These are phyloP conservation scores for Boletus barrowsii DNA, from an alignment of 768 basidiomycete genomes.

Conservation along the genomic window DNA sequence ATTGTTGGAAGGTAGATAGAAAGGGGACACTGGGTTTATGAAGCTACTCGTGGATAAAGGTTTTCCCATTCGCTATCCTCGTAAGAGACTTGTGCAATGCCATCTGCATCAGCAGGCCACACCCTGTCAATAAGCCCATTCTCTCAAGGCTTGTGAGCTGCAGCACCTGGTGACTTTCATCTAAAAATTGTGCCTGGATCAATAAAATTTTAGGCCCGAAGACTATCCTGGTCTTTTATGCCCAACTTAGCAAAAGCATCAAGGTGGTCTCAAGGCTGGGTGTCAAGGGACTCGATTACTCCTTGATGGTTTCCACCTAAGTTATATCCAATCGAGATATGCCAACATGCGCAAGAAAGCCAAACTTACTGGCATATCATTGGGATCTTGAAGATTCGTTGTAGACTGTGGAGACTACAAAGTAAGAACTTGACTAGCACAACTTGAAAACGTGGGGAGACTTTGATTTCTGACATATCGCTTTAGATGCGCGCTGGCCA, in stretches of 20 bases:
- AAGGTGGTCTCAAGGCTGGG: slow-evolving; percentile 21
- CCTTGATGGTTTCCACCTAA: slow-evolving; percentile 1
- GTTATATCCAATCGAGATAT: not conserved
- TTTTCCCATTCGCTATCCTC: not conserved
- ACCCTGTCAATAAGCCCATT: slow-evolving; percentile 13
- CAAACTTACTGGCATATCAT: not conserved
- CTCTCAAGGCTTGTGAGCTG: slow-evolving; percentile 23
- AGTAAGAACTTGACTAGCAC: not conserved
- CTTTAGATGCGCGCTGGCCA: slow-evolving; percentile 21
- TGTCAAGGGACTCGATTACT: slow-evolving; percentile 19
- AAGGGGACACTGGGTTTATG: not conserved
- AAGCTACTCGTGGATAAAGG: not conserved
- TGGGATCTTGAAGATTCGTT: not conserved
- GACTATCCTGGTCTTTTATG: slow-evolving; percentile 19
- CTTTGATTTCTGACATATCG: slow-evolving; percentile 2
- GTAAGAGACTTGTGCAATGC: not conserved
- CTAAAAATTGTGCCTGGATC: slow-evolving; percentile 16
- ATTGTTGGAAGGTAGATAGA: not conserved
- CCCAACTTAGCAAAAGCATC: slow-evolving; percentile 21
- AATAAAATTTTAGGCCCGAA: slow-evolving; percentile 21
- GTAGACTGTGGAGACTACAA: not conserved
- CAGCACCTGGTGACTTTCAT: slow-evolving; percentile 7
- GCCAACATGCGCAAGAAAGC: not conserved
- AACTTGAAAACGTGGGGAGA: too few relatives aligned
- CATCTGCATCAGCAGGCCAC: slow-evolving; percentile 1